phyloP scores from a whole-genome alignment of 1,284 basidiomycete genomes.

The Sanghuangporus weigelae region DNA sequence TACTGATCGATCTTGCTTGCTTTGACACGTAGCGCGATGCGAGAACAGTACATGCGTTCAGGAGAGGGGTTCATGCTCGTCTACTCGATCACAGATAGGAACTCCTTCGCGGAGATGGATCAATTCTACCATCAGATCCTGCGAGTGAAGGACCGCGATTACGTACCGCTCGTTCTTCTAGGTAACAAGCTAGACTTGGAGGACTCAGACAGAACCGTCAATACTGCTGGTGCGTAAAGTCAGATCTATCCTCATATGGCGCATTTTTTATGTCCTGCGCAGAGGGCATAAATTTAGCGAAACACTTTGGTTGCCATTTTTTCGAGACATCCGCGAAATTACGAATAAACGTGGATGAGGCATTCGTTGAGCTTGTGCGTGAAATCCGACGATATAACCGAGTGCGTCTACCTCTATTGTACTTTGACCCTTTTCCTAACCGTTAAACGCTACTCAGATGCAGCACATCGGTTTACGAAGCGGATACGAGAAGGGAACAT shows the following conservation, averaged over 20 bases:
- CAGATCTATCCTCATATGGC: background rate
- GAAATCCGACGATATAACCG: slow-evolving; percentile 97
- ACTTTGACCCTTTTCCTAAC: background rate
- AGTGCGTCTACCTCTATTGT: slow-evolving; percentile 34
- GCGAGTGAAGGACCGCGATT: slow-evolving; percentile 95
- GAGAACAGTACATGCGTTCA: slow-evolving; percentile 95
- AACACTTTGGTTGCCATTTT: slow-evolving; percentile 94
- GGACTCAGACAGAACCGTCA: slow-evolving; percentile 93
- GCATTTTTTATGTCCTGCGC: slow-evolving; percentile 8
- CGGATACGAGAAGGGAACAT: background rate
- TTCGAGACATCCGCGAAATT: slow-evolving; percentile 99
- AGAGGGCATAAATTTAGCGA: slow-evolving; percentile 97
- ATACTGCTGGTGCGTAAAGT: slow-evolving; percentile 74
- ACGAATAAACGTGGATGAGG: slow-evolving; percentile 97
- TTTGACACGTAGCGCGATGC: slow-evolving; percentile 71
- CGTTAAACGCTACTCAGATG: background rate
- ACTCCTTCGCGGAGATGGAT: slow-evolving; percentile 96
- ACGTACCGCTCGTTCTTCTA: slow-evolving; percentile 95
- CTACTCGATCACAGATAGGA: slow-evolving; percentile 97
- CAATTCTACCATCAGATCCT: slow-evolving; percentile 98
- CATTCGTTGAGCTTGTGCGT: slow-evolving; percentile 92
- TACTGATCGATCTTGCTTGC: slow-evolving; percentile 7
- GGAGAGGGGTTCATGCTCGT: slow-evolving; percentile 99
- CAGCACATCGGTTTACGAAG: background rate
- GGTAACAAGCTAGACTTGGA: slow-evolving; percentile 98